Conservation (phyloP, 306 rosid genomes). For the Potentilla sterilis region DNA sequence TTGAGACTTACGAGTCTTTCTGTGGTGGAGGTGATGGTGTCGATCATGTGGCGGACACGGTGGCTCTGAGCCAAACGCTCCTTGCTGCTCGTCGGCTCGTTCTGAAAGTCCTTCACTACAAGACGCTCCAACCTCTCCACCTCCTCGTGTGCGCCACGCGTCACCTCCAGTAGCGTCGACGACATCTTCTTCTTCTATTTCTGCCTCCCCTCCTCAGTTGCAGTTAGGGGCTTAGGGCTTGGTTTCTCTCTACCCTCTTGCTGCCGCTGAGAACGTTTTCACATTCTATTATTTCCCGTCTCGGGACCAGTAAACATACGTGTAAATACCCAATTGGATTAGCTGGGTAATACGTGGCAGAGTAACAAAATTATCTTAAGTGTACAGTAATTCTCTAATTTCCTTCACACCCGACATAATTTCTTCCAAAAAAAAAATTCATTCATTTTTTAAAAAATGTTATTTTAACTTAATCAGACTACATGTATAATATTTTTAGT, state of each 20-base stretch:
- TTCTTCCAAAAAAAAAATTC: no score
- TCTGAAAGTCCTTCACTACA: constrained; percentile 87
- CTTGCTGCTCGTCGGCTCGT: constrained; percentile 53
- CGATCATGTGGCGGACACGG: constrained; percentile 81
- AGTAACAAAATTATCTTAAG: no score
- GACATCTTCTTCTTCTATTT: constrained; percentile 57
- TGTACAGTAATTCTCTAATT: no score
- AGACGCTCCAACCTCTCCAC: constrained; percentile 88
- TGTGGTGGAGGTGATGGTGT: constrained; percentile 61
- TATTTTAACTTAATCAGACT: no score
- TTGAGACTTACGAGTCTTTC: constrained; percentile 51
- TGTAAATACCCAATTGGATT: no score
- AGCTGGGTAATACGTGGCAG: no score
- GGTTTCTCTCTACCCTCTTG: neutral
- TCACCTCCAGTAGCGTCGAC: constrained; percentile 90
- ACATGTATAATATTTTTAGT: no score
- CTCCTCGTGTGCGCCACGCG: constrained; percentile 89
- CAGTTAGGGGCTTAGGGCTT: neutral
- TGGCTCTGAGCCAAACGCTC: constrained; percentile 90
- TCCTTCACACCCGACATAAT: no score
- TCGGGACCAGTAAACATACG: no score
- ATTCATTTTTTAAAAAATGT: no score
- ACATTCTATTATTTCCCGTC: no score
- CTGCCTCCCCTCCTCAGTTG: neutral
- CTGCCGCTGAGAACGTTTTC: no score